Percentiles rank a stretch among this genome's conserved stretches.
Conservation (phyloP, 2,329 filamentous ascomycete species). For the Pseudogymnoascus sp. region DNA sequence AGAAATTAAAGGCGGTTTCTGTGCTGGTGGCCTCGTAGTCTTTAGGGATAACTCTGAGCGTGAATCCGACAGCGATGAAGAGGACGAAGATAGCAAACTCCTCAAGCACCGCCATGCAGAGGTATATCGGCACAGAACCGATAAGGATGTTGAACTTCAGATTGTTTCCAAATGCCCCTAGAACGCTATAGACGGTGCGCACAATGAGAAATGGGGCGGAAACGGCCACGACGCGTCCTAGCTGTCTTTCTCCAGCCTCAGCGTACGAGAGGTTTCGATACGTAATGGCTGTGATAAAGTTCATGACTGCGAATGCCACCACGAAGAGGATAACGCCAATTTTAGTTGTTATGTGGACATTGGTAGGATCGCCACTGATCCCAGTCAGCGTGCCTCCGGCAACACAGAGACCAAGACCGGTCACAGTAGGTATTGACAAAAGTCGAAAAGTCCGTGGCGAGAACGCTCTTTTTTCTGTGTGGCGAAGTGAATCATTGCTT, state of each 20-base stretch:
- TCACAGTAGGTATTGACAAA: not conserved
- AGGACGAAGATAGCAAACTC: constrained; percentile 35
- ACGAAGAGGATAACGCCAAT: constrained; percentile 33
- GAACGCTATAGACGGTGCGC: constrained; percentile 37
- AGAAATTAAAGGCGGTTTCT: not conserved
- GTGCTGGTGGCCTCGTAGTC: not conserved
- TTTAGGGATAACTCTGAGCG: not conserved
- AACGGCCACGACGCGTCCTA: constrained; percentile 34
- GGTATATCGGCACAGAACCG: constrained; percentile 32
- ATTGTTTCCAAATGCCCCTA: constrained; percentile 34
- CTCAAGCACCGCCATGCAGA: constrained; percentile 41
- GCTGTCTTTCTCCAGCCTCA: constrained; percentile 35
- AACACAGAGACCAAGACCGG: constrained; percentile 27
- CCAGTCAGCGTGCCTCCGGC: constrained; percentile 36
- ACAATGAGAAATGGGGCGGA: constrained; percentile 40
- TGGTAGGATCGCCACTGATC: constrained; percentile 24
- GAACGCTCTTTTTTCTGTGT: too few species aligned
- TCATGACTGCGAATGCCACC: constrained; percentile 28
- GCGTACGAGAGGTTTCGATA: constrained; percentile 13
- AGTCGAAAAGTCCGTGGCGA: not conserved
- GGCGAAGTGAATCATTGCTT: not conserved
- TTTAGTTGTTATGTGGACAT: constrained; percentile 23
- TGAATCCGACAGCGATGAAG: constrained; percentile 20
- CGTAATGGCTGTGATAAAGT: constrained; percentile 26
- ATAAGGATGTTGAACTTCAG: constrained; percentile 34